Evolutionary conservation across 2,329 filamentous ascomycete species (phyloP).

Genomic region (Conoideocrella luteorostrata): DNA sequence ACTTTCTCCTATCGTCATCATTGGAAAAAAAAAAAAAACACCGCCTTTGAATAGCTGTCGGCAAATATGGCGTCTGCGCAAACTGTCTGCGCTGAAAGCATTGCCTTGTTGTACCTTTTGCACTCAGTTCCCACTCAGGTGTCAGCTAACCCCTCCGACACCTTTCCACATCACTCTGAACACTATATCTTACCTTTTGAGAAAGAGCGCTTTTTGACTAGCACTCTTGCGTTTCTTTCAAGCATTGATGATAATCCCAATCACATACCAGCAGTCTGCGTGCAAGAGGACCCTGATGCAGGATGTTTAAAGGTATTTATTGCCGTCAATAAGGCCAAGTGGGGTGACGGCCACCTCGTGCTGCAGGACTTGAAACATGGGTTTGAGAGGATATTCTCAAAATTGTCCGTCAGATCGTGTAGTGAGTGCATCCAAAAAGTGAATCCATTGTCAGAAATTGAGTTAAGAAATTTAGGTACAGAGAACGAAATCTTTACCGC

Average conservation of each 20-base stretch:
- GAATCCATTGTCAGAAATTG: too few species aligned
- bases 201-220: slow-evolving; percentile 22
- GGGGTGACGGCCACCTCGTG: not conserved
- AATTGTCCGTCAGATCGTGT: not conserved
- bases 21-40: too few species aligned
- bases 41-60: too few species aligned
- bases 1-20: too few species aligned
- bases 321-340: slow-evolving; percentile 23
- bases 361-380: not conserved
- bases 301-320: slow-evolving; percentile 20
- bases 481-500: slow-evolving; percentile 17
- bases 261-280: slow-evolving; percentile 28
- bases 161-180: not conserved
- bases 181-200: slow-evolving; percentile 24
- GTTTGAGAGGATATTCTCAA: not conserved
- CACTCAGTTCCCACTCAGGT: slow-evolving; percentile 18
- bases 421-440: not conserved
- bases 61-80: too few species aligned
- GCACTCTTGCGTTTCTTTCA: slow-evolving; percentile 27
- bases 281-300: slow-evolving; percentile 18
- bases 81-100: slow-evolving; percentile 21
- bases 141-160: slow-evolving; percentile 11
- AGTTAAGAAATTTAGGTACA: not conserved
- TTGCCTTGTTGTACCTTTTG: slow-evolving; percentile 20
- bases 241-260: slow-evolving; percentile 20